These are phyloP conservation scores for Globisporangium takayamanum DNA, from an alignment of 352 stramenopile species.

Conservation along the genomic window DNA sequence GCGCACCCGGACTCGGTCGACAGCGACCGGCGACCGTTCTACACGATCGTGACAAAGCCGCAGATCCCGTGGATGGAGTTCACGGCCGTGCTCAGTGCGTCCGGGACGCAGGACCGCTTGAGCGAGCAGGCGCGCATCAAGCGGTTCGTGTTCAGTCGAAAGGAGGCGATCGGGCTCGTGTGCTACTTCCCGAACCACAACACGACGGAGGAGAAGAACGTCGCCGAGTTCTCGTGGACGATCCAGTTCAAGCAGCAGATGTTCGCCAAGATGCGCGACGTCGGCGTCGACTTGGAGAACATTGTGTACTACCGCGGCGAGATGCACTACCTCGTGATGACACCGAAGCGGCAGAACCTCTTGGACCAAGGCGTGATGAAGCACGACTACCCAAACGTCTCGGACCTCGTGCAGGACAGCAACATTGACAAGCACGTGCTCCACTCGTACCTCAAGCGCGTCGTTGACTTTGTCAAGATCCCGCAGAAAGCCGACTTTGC, in stretches of 20 bases:
- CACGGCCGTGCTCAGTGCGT: constrained; percentile 57
- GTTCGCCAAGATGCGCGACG: constrained; percentile 70
- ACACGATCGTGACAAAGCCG: constrained; percentile 62
- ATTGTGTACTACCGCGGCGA: constrained; percentile 84
- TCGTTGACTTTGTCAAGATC: constrained; percentile 70
- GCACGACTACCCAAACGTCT: constrained; percentile 53
- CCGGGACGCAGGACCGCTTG: constrained; percentile 63
- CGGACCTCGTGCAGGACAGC: constrained; percentile 54
- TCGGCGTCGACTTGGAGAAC: constrained; percentile 75
- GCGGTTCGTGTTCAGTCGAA: constrained; percentile 74
- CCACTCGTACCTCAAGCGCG: constrained; percentile 57
- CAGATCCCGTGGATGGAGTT: constrained; percentile 80
- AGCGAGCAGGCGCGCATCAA: constrained; percentile 59
- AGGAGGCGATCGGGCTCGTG: constrained; percentile 75
- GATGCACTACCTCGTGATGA: constrained; percentile 87
- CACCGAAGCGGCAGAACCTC: constrained; percentile 67
- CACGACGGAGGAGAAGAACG: constrained; percentile 68
- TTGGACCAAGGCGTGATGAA: constrained; percentile 69
- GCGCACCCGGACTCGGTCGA: constrained; percentile 43
- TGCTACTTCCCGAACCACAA: constrained; percentile 76
- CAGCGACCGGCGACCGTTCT: constrained; percentile 56
- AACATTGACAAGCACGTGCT: constrained; percentile 59
- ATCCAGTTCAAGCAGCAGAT: constrained; percentile 84
- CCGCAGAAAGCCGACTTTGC: constrained; percentile 58
- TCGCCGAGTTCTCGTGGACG: constrained; percentile 80